Base-by-base conservation (phyloP, 2,329 filamentous ascomycete species). In the Trichoderma oligosporum region DNA sequence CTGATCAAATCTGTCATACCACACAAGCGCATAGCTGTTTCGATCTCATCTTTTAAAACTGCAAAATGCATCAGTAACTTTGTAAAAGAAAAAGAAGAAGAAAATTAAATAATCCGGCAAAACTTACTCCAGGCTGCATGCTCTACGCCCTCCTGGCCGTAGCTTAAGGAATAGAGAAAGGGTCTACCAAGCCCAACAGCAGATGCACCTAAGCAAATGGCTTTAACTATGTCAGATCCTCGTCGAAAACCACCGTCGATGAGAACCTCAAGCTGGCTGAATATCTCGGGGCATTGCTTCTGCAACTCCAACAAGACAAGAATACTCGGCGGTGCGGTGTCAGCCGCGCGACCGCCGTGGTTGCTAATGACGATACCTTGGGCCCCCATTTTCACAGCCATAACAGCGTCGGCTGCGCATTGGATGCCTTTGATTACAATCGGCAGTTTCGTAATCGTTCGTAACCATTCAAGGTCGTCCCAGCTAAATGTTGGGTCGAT, bases 1-100 rank as follows among this genome's bases (percentile, higher is more conserved):
- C 31, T 36, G 39, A 55, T 55, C 41, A 55, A 38, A 55, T 55
- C 52, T 5, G 52, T 46, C 41, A 55, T 55, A 8, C 52, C 52
- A 12, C 52, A 55, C 14, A 55, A 20, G 6, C 52, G 52, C 52
- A 55, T 55, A 14, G 52, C 52, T 16, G 52, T 46, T 29, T 55
- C 52, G 2, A 55, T 55, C 14, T 55, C 52, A 22, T 55, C 52
- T 16, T 55, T 55, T 3, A 55, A n/a, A 29, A 55, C 52, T 55
- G 6, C 12, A 22, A 2, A 46, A 7, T 4, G 7, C 3, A 18
- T 55, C 7, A 55, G 22, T 18, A 29, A 3, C 2, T 5, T 16
- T 4, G 12, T 5, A 16, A 33, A 24, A 1, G 4, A 2, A 3
- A 2, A n/a, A 1, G 4, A 2, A 7, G 8, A 9, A 4, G 4